Percentiles rank a stretch among this genome's conserved stretches.
Evolutionary conservation across 2,329 filamentous ascomycete species (phyloP).

Genomic region (Calonectria pauciramosa): DNA sequence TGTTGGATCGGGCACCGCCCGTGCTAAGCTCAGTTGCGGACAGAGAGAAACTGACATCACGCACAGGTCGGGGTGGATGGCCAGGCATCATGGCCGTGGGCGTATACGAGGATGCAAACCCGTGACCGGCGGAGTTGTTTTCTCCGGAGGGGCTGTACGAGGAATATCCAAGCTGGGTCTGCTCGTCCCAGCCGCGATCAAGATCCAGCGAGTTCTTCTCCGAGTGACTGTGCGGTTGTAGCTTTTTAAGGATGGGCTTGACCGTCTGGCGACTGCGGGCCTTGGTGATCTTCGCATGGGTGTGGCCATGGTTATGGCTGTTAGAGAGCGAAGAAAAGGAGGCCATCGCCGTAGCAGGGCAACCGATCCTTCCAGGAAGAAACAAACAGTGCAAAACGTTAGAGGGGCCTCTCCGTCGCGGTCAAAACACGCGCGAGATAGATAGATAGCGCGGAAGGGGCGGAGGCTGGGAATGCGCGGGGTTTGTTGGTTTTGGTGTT

Average conservation of each 20-base stretch:
- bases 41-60: slow-evolving; percentile 64
- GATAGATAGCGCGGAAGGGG: slow-evolving; percentile 1
- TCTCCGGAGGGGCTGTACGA: slow-evolving; percentile 47
- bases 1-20: slow-evolving; percentile 49
- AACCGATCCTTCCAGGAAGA: slow-evolving; percentile 13
- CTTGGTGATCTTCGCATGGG: slow-evolving; percentile 56
- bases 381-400: neutral
- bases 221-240: slow-evolving; percentile 64
- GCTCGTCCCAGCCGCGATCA: slow-evolving; percentile 71
- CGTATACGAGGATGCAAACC: slow-evolving; percentile 33
- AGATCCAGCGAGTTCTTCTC: slow-evolving; percentile 75
- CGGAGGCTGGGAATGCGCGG: slow-evolving; percentile 22
- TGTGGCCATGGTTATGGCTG: slow-evolving; percentile 41
- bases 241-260: slow-evolving; percentile 75
- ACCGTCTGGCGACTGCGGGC: slow-evolving; percentile 62
- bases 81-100: slow-evolving; percentile 38
- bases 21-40: slow-evolving; percentile 51
- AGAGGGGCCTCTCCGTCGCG: neutral
- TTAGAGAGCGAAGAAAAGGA: slow-evolving; percentile 40
- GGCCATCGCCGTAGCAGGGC: slow-evolving; percentile 42
- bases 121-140: slow-evolving; percentile 40
- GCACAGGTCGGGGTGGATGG: slow-evolving; percentile 36
- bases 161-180: slow-evolving; percentile 52
- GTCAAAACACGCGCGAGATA: neutral
- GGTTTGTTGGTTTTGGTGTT: slow-evolving; percentile 32